Base-by-base conservation (phyloP, 1,284 basidiomycete genomes). In the Limonomyces culmigenus region DNA sequence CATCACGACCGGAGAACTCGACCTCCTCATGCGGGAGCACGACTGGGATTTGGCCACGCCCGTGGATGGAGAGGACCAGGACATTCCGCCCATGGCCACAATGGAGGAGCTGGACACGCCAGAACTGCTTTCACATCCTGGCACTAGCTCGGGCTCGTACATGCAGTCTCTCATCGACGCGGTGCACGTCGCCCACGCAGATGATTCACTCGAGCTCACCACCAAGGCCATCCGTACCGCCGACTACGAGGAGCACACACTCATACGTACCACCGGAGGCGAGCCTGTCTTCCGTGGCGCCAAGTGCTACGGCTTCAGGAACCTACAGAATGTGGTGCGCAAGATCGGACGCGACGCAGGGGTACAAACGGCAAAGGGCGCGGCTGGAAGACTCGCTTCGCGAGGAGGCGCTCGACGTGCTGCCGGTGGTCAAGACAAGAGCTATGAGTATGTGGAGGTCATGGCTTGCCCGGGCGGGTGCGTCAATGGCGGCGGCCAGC, bases 391-490 rank as follows among this genome's bases (percentile, higher is more conserved):
- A 42, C 51, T 74, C 45, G 63, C 52, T 15, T n/a, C n/a, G n/a
- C n/a, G n/a, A n/a, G 59, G 55, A 30, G 54, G 42, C 16, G 41
- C 45, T 23, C 46, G 54, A 27, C 45, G 34, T 27, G 51, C 49
- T 10, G 56, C 38, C 13, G 55, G 52, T 20, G 56, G 53, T 33
- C 62, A 67, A 41, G 69, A 71, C 36, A 63, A 60, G 47, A 64
- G 71, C 21, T 85, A 93, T 53, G 93, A 98, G 58, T 98, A 93
- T 54, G 81, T 98, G 34, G 95, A 99, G 50, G 91, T 99, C 41
- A 98, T 99, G 95, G 95, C 95, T 16, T 99, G 95, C 59, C 95
- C 95, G 0, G 76, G 84, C 0, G 95, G 95, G 4, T 98, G 95
- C 52, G 87, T 96, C 34, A 97, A 97, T 50, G 93, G 95, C 3